Percentiles rank a stretch among this genome's conserved stretches.
phyloP scores from a whole-genome alignment of 305 asterid genomes.

The Rubia tinctorum region DNA sequence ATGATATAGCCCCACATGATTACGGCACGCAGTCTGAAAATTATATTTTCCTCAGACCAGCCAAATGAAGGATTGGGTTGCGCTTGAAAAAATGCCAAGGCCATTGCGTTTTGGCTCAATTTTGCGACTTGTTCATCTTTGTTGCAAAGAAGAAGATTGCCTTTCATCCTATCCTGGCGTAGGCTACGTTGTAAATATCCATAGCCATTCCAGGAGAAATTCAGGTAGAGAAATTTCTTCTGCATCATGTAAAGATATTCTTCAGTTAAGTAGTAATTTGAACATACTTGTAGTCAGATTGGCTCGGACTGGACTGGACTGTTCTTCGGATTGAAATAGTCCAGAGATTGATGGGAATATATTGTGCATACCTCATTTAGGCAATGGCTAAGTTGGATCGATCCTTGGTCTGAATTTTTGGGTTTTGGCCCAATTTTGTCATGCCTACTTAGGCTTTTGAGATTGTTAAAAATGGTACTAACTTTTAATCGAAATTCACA shows the following conservation, averaged over 20 bases:
- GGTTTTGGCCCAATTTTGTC: not conserved
- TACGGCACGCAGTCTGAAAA: not conserved
- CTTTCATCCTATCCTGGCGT: not conserved
- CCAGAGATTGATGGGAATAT: not conserved
- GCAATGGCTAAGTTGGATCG: not conserved
- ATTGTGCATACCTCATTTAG: conserved; percentile 8
- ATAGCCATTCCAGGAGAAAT: conserved; percentile 3
- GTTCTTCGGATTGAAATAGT: conserved; percentile 4
- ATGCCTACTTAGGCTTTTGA: no score
- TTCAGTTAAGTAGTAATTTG: not conserved
- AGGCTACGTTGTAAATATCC: conserved; percentile 5
- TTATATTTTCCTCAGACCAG: not conserved
- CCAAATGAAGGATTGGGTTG: not conserved
- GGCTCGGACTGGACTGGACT: conserved; percentile 3
- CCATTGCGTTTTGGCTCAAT: not conserved
- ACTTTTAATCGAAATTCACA: no score
- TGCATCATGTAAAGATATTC: conserved; percentile 6
- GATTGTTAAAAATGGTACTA: no score
- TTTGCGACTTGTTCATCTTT: not conserved
- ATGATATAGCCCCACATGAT: not conserved
- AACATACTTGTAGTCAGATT: not conserved
- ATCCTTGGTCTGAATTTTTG: not conserved
- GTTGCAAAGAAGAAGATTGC: not conserved
- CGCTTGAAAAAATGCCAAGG: conserved; percentile 1
- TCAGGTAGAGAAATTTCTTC: conserved; percentile 22